phyloP scores from a whole-genome alignment of 2,329 filamentous ascomycete genomes.

The Pyrenophora teres region DNA sequence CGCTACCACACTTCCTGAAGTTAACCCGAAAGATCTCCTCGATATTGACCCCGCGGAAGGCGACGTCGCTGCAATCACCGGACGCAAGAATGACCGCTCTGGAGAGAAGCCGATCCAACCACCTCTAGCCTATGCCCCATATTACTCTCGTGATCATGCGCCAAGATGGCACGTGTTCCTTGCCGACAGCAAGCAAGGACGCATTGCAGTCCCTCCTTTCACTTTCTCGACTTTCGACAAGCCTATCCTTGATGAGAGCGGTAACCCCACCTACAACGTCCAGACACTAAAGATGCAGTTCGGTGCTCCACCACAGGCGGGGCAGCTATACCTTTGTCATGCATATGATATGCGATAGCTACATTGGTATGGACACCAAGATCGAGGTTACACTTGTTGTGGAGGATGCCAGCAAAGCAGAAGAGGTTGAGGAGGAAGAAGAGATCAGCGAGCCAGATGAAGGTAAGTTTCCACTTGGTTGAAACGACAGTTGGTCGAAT shows the following conservation, averaged over 20 bases:
- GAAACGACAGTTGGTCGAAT: slow-evolving; percentile 1
- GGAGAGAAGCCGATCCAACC: slow-evolving; percentile 71
- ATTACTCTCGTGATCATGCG: slow-evolving; percentile 85
- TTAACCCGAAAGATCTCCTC: slow-evolving; percentile 80
- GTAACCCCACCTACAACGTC: slow-evolving; percentile 89
- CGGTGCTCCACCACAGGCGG: slow-evolving; percentile 87
- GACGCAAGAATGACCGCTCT: slow-evolving; percentile 70
- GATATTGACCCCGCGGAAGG: slow-evolving; percentile 93
- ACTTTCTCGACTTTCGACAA: slow-evolving; percentile 93
- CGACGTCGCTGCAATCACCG: slow-evolving; percentile 83
- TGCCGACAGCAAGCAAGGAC: slow-evolving; percentile 89
- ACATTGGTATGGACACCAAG: slow-evolving; percentile 91
- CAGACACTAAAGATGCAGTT: slow-evolving; percentile 98
- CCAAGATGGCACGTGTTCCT: slow-evolving; percentile 95
- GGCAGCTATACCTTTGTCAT: slow-evolving; percentile 95
- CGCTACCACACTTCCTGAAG: slow-evolving; percentile 70
- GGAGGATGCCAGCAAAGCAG: slow-evolving; percentile 85
- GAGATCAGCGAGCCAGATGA: slow-evolving; percentile 98
- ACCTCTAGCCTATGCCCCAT: slow-evolving; percentile 87
- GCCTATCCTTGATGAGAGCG: slow-evolving; percentile 77
- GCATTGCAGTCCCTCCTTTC: slow-evolving; percentile 95
- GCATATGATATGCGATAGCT: slow-evolving; percentile 92
- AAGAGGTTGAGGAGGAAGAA: slow-evolving; percentile 79
- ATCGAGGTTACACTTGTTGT: slow-evolving; percentile 88
- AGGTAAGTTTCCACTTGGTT: slow-evolving; percentile 64